Evolutionary conservation across 2,329 filamentous ascomycete genomes (phyloP).

Genomic region (Diaporthe sp.): DNA sequence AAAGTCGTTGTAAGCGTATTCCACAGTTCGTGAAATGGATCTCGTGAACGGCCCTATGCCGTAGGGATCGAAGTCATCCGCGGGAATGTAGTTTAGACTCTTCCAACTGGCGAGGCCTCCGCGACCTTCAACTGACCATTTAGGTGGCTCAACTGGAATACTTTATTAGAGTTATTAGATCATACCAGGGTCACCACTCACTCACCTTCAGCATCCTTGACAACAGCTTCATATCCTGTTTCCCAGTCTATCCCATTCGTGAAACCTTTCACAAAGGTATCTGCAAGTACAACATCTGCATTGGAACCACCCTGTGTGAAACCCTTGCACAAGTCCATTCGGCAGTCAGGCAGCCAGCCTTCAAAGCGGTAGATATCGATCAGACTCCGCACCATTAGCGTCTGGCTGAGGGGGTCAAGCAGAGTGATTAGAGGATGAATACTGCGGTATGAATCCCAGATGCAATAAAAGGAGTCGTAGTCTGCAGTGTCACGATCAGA

Average conservation of each 20-base stretch:
- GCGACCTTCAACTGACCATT: constrained; percentile 75
- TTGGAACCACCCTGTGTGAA: constrained; percentile 78
- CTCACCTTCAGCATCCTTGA: constrained; percentile 70
- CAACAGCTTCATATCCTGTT: constrained; percentile 72
- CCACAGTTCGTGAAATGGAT: constrained; percentile 75
- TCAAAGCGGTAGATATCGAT: constrained; percentile 77
- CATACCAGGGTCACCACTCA: background rate
- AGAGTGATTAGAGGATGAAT: constrained; percentile 75
- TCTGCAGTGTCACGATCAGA: constrained; percentile 44
- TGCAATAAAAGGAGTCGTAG: constrained; percentile 78
- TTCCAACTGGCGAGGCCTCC: constrained; percentile 80
- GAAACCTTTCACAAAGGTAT: constrained; percentile 71
- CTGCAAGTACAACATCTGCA: constrained; percentile 72
- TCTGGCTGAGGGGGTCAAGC: constrained; percentile 70
- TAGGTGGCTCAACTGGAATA: constrained; percentile 62
- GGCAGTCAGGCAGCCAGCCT: constrained; percentile 79
- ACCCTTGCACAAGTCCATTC: constrained; percentile 80
- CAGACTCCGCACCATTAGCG: constrained; percentile 73
- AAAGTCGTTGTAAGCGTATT: constrained; percentile 81
- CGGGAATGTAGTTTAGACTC: constrained; percentile 72
- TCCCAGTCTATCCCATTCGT: constrained; percentile 69
- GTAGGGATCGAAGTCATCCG: constrained; percentile 68
- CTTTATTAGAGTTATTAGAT: background rate
- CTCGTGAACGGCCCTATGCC: constrained; percentile 74
- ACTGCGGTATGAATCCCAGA: constrained; percentile 76